Evolutionary conservation across 140 eudicot genomes (phyloP).

Genomic region (Stevia rebaudiana): DNA sequence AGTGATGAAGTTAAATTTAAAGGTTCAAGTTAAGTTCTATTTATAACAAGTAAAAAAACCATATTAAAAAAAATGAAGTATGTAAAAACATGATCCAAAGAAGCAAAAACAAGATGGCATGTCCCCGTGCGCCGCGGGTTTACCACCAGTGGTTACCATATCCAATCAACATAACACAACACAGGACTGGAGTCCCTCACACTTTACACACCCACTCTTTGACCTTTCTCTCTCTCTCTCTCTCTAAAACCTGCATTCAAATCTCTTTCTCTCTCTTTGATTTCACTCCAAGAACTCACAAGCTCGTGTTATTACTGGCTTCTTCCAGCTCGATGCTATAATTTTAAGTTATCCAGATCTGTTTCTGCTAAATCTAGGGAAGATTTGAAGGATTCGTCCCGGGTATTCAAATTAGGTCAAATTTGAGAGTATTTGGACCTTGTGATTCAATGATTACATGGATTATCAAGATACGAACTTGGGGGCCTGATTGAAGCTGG

Average conservation of each 20-base stretch:
- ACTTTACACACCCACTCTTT: slow-evolving; percentile 15
- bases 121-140: slow-evolving; percentile 19
- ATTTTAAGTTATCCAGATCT: background rate
- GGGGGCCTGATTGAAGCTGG: slow-evolving; percentile 29
- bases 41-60: too few species aligned
- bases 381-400: background rate
- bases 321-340: slow-evolving; percentile 1
- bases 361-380: slow-evolving; percentile 11
- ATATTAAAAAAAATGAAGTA: too few species aligned
- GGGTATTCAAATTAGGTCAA: background rate
- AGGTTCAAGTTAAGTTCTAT: too few species aligned
- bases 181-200: too few species aligned
- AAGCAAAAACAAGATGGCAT: background rate
- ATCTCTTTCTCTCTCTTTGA: slow-evolving; percentile 19
- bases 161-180: slow-evolving; percentile 10
- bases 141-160: slow-evolving; percentile 18
- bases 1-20: too few species aligned
- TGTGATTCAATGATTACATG: background rate
- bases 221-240: slow-evolving; percentile 6
- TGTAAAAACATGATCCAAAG: too few species aligned
- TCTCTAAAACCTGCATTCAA: slow-evolving; percentile 21
- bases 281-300: slow-evolving; percentile 1
- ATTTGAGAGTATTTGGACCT: background rate
- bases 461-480: slow-evolving; percentile 9
- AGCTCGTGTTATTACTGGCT: background rate